These are phyloP conservation scores for Teratosphaeriaceae sp. DNA, from an alignment of 2,329 filamentous ascomycete genomes.

Conservation along the genomic window DNA sequence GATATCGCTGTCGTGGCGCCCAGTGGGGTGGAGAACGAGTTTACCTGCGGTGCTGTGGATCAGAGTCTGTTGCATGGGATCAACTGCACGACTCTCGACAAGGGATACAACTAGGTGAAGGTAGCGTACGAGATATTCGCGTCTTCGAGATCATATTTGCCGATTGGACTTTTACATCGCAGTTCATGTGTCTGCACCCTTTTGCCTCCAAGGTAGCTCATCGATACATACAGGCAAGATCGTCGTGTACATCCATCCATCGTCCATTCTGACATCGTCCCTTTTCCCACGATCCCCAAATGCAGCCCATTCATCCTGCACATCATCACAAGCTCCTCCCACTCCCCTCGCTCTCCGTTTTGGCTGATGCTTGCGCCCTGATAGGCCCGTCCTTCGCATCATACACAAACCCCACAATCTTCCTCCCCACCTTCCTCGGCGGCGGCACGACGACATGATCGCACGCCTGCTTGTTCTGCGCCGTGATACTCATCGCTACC, in stretches of 20 bases:
- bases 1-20: constrained; percentile 23
- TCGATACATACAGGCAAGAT: no score
- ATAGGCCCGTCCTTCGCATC: constrained; percentile 20
- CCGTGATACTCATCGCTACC: constrained; percentile 16
- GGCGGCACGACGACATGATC: constrained; percentile 26
- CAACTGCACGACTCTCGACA: constrained; percentile 21
- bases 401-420: constrained; percentile 27
- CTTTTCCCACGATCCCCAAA: no score
- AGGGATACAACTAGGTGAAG: constrained; percentile 12
- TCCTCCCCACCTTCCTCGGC: constrained; percentile 25
- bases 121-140: no score
- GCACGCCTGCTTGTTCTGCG: constrained; percentile 15
- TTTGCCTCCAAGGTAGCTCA: no score
- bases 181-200: no score
- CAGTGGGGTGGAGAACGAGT: constrained; percentile 20
- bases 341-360: not conserved
- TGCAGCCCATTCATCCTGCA: not conserved
- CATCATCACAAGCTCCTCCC: not conserved
- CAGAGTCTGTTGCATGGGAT: constrained; percentile 23
- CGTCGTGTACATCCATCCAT: not conserved
- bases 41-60: constrained; percentile 27
- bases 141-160: no score
- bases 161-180: no score
- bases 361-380: not conserved
- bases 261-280: no score